Base-by-base conservation (phyloP, 169 alveolate genomes). In the Perkinsus marinus region DNA sequence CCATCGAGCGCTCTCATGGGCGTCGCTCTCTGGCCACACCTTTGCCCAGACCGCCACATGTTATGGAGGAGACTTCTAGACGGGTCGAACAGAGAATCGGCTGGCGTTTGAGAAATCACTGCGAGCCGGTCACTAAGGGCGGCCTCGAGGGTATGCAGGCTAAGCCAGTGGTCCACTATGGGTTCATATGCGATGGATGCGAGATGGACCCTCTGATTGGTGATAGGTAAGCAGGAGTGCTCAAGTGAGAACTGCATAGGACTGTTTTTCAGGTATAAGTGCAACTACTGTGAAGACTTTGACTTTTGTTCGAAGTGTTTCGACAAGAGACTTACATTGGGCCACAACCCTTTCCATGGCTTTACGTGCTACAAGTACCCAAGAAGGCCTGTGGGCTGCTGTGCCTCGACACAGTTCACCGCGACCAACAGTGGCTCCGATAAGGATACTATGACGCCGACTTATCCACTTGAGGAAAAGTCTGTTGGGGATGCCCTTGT, bases 291-390 rank as follows among this genome's bases (percentile, higher is more conserved):
- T 89, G 46, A 92, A 0, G 94, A 96, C 94, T 96, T 93, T 68
- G 97, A 96, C 90, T 93, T 92, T 79, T 96, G 97, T 90, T 94
- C 92, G 57, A 91, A 91, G 43, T 96, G 97, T 91, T 57, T 19
- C 79, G 79, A 57, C 37, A 57, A 26, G 79, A 57, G 79, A 30
- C 79, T 57, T 26, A 2, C 22, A 13, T 26, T 57, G 26, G 79
- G 79, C 79, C 79, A 57, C 79, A 57, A 57, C 79, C 79, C 79
- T 57, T 57, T 57, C 34, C 79, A 57, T 26, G 79, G 36, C 22
- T 57, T 57, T 30, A 57, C 79, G 36, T 57, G 79, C 22, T 16
- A 57, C 34, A 57, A 57, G 79, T 13, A 0, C 37, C 79, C 79
- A 10, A 41, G 46, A 41, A 41, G 10, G 46, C 46, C 46, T n/a